These are phyloP conservation scores for Chloris gayana DNA, from an alignment of 176 grass and related monocot genomes.

Conservation along the genomic window DNA sequence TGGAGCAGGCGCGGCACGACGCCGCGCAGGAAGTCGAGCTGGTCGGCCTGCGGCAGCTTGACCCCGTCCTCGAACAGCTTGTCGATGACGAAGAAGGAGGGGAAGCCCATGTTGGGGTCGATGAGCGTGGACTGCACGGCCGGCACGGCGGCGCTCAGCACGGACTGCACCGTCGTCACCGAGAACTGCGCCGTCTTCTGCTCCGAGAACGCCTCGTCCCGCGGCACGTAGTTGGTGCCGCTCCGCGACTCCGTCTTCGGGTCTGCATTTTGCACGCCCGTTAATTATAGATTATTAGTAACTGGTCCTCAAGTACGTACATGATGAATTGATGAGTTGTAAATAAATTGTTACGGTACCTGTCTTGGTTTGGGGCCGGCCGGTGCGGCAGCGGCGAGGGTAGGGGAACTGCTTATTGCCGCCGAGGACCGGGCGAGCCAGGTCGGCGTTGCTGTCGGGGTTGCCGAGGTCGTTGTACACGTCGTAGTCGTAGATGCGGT, in stretches of 20 bases:
- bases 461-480: slow-evolving; percentile 75
- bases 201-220: slow-evolving; percentile 84
- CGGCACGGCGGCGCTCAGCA: slow-evolving; percentile 59
- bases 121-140: slow-evolving; percentile 47
- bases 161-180: slow-evolving; percentile 38
- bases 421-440: slow-evolving; percentile 62
- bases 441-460: slow-evolving; percentile 26
- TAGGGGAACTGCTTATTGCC: slow-evolving; percentile 67
- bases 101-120: slow-evolving; percentile 43
- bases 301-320: background rate
- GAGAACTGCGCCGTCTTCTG: slow-evolving; percentile 70
- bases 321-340: too few relatives aligned
- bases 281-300: background rate
- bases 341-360: slow-evolving; percentile 36
- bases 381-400: slow-evolving; percentile 79
- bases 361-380: slow-evolving; percentile 46
- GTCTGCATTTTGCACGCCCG: slow-evolving; percentile 28
- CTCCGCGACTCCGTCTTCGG: slow-evolving; percentile 55
- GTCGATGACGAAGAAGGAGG: slow-evolving; percentile 66
- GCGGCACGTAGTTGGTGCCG: slow-evolving; percentile 58
- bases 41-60: slow-evolving; percentile 28
- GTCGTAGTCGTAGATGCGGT: slow-evolving; percentile 85
- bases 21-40: slow-evolving; percentile 40
- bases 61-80: slow-evolving; percentile 75
- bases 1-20: slow-evolving; percentile 52